These are phyloP conservation scores for Colletotrichum trifolii DNA, from an alignment of 2,329 filamentous ascomycete genomes.

Conservation along the genomic window DNA sequence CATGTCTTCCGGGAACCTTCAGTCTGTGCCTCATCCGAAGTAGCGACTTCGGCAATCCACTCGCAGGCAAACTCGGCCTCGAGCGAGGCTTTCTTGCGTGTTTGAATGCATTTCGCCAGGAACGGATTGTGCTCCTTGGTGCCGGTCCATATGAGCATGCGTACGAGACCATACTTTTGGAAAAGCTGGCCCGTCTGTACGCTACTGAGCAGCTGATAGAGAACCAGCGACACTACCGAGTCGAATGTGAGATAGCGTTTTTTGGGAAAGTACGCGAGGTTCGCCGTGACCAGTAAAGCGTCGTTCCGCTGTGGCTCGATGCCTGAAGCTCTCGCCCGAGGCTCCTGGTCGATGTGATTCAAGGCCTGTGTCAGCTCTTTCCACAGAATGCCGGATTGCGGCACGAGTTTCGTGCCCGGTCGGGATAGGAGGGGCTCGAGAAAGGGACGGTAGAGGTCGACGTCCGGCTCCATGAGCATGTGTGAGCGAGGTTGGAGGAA, in stretches of 20 bases:
- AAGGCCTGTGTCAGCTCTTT: slow-evolving; percentile 67
- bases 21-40: slow-evolving; percentile 44
- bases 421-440: slow-evolving; percentile 67
- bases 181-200: slow-evolving; percentile 70
- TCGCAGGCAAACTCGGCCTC: slow-evolving; percentile 71
- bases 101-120: slow-evolving; percentile 68
- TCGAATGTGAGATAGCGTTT: slow-evolving; percentile 62
- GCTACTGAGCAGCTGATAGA: slow-evolving; percentile 70
- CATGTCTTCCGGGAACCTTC: slow-evolving; percentile 23
- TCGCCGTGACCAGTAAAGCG: slow-evolving; percentile 78
- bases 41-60: slow-evolving; percentile 68
- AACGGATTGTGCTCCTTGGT: slow-evolving; percentile 68
- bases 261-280: slow-evolving; percentile 67
- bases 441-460: slow-evolving; percentile 66
- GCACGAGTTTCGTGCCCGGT: slow-evolving; percentile 61
- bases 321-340: slow-evolving; percentile 49
- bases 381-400: slow-evolving; percentile 69
- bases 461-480: slow-evolving; percentile 81
- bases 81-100: slow-evolving; percentile 67
- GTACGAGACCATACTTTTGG: slow-evolving; percentile 81
- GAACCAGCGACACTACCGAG: slow-evolving; percentile 66
- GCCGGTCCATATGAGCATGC: slow-evolving; percentile 80
- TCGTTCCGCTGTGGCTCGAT: slow-evolving; percentile 69
- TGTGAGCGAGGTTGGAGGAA: slow-evolving; percentile 83
- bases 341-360: slow-evolving; percentile 65